These are phyloP conservation scores for Saprolegnia diclina DNA, from an alignment of 352 stramenopile species.

Conservation along the genomic window DNA sequence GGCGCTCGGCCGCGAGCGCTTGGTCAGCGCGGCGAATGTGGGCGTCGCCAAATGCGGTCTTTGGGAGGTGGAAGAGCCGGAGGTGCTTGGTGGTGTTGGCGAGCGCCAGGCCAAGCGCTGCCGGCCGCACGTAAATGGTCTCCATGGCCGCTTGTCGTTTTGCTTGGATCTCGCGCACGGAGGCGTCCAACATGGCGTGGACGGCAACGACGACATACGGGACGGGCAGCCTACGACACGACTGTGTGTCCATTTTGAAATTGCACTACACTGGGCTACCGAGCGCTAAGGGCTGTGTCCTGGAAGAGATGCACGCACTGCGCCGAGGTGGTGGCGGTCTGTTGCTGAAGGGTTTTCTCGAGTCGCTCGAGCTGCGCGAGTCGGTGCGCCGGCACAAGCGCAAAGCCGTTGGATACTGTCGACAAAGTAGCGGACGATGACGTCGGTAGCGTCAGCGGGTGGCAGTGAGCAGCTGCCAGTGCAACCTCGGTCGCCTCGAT, in stretches of 20 bases:
- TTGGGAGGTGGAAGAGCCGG: background rate
- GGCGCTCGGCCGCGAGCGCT: background rate
- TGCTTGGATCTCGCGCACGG: background rate
- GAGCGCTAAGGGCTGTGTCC: constrained; percentile 3
- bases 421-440: background rate
- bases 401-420: background rate
- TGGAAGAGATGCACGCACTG: background rate
- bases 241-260: background rate
- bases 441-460: background rate
- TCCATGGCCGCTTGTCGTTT: background rate
- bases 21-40: background rate
- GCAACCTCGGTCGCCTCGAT: constrained; percentile 9
- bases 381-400: constrained; percentile 8
- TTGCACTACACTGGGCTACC: background rate
- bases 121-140: background rate
- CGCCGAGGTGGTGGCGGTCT: background rate
- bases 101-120: background rate
- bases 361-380: constrained; percentile 10
- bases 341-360: background rate
- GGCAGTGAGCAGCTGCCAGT: background rate
- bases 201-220: constrained; percentile 22
- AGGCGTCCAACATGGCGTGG: background rate
- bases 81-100: constrained; percentile 16
- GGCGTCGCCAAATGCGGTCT: background rate
- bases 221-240: background rate